phyloP scores from a whole-genome alignment of 2,329 filamentous ascomycete species.

The Aspergillus sp. region DNA sequence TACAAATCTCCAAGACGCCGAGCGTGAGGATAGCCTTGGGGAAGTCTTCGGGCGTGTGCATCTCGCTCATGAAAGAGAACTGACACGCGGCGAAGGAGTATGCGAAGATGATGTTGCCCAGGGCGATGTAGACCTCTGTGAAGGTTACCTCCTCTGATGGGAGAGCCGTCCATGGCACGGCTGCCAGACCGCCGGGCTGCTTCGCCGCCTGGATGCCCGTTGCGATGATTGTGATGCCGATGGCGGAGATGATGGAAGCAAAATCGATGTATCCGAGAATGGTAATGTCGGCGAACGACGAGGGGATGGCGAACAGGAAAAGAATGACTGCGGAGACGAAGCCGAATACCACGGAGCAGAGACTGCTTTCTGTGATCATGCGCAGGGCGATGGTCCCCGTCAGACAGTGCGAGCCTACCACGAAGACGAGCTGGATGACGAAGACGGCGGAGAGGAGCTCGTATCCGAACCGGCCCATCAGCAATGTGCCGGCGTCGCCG shows the following conservation, averaged over 20 bases:
- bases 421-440: constrained; percentile 40
- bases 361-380: constrained; percentile 36
- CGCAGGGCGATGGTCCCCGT: constrained; percentile 47
- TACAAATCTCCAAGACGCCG: constrained; percentile 20
- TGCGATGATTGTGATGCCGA: constrained; percentile 35
- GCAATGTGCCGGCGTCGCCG: constrained; percentile 42
- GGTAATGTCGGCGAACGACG: constrained; percentile 36
- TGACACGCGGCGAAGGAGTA: constrained; percentile 43
- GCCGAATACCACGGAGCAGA: constrained; percentile 45
- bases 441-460: constrained; percentile 44
- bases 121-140: constrained; percentile 31
- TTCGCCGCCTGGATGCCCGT: constrained; percentile 26
- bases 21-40: constrained; percentile 23
- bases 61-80: constrained; percentile 26
- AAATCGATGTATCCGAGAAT: constrained; percentile 40
- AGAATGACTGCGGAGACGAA: constrained; percentile 42
- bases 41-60: constrained; percentile 23
- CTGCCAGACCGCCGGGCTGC: constrained; percentile 20
- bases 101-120: constrained; percentile 38
- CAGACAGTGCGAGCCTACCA: constrained; percentile 44
- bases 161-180: constrained; percentile 29
- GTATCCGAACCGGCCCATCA: constrained; percentile 43
- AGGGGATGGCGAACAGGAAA: constrained; percentile 30
- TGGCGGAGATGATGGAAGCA: constrained; percentile 32
- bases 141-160: constrained; percentile 29